Evolutionary conservation across 2,329 filamentous ascomycete species (phyloP).

Genomic region (Aspergillus glaucus): DNA sequence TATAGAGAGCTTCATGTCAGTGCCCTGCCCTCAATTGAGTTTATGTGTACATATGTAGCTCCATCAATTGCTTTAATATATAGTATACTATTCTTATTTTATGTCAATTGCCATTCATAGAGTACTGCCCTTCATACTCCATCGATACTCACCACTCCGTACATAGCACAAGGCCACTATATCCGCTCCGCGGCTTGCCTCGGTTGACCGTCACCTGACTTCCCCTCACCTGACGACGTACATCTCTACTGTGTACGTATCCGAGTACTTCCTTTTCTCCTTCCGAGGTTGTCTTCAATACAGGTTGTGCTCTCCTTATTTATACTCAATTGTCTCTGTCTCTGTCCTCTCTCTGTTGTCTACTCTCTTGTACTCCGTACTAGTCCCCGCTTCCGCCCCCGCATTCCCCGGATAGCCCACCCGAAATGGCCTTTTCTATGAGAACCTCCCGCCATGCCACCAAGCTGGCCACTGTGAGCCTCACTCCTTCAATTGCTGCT

Average conservation of each 20-base stretch:
- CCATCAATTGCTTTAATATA: no score
- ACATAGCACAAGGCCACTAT: not conserved
- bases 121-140: no score
- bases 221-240: no score
- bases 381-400: slow-evolving; percentile 2
- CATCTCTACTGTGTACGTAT: not conserved
- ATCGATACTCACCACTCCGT: not conserved
- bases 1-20: no score
- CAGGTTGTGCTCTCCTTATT: not conserved
- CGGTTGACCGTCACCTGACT: slow-evolving; percentile 7
- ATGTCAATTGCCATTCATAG: no score
- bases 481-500: not conserved
- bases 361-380: slow-evolving; percentile 1
- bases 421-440: slow-evolving; percentile 21
- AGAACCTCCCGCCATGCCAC: slow-evolving; percentile 34
- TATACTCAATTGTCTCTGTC: not conserved
- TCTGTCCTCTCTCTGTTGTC: not conserved
- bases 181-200: slow-evolving; percentile 15
- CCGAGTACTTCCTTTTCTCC: not conserved
- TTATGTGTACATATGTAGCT: no score
- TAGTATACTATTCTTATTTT: no score
- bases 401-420: slow-evolving; percentile 8
- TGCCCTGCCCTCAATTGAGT: no score
- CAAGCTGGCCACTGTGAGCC: slow-evolving; percentile 31
- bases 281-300: not conserved